Evolutionary conservation across 2,329 filamentous ascomycete genomes (phyloP), one percentile per base, ranked within the genome.

Genomic region (Stemphylium vesicarium): DNA sequence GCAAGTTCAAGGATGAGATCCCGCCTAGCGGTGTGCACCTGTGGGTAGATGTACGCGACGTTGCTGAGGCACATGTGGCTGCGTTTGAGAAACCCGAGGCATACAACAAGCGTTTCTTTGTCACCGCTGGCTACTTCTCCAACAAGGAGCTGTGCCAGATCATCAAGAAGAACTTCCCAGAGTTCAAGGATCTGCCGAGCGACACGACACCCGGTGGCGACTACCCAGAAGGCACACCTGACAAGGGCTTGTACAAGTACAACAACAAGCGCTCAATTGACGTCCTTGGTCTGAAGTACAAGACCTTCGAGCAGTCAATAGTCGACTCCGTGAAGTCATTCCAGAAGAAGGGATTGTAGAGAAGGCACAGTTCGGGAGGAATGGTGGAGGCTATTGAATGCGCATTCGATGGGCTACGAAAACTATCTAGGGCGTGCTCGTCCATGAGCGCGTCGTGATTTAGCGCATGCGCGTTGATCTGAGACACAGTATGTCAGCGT

Each of bases 21-120:
- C 79, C 83, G 0, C 79, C 85, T 0, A 88, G 85, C 0, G 82
- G 81, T 0, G 81, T 82, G 0, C 86, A 73, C 56, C 53, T 79
- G 26, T 80, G 77, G 76, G 75, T 80, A 5, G 79, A 81, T 48
- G 79, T 81, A 5, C 75, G 78, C 18, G 78, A 90, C 62, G 82
- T 90, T 0, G 88, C 87, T 0, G 72, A 82, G 5, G 84, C 84
- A 0, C 87, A 90, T 59, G 81, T 90, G n/a, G 79, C 79, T 20
- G 85, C 86, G 0, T 77, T 81, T 1, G 80, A 84, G 57, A 78
- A 84, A 22, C 79, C 82, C 0, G 82, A 83, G 16, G 81, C 80
- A 6, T 86, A 84, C 0, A 85, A 83, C 32, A 82, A 87, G 71
- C 80, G 88, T 1, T 90, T 88, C 75, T 87, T 89, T 67, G 83